Percentiles rank a stretch among this genome's conserved stretches.
These are phyloP conservation scores for Fusarium papillatum DNA, from an alignment of 2,329 filamentous ascomycete species.

Conservation along the genomic window DNA sequence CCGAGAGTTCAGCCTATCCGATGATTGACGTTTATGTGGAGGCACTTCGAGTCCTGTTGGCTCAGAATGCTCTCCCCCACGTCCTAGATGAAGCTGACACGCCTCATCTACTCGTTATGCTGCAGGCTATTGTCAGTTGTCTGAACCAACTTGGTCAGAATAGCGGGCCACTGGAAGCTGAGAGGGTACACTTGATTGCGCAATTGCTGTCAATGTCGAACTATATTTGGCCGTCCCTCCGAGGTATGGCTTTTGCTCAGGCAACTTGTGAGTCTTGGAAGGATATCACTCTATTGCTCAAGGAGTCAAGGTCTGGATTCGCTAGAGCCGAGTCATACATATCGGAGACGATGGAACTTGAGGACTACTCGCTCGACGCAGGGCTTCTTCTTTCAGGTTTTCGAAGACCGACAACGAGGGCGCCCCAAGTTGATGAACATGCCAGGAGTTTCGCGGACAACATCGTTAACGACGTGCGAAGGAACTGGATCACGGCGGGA, in stretches of 20 bases:
- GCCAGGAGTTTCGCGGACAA: slow-evolving; percentile 56
- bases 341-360: slow-evolving; percentile 28
- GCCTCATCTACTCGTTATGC: slow-evolving; percentile 47
- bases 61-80: slow-evolving; percentile 49
- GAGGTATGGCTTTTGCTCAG: slow-evolving; percentile 31
- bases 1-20: slow-evolving; percentile 56
- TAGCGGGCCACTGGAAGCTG: slow-evolving; percentile 31
- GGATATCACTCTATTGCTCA: slow-evolving; percentile 31
- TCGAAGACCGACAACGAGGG: slow-evolving; percentile 2
- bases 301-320: slow-evolving; percentile 30
- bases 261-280: slow-evolving; percentile 31
- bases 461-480: slow-evolving; percentile 59
- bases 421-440: slow-evolving; percentile 41
- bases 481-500: slow-evolving; percentile 57
- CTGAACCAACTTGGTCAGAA: slow-evolving; percentile 43
- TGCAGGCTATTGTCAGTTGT: slow-evolving; percentile 48
- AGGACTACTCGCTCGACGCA: slow-evolving; percentile 27
- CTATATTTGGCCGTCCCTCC: slow-evolving; percentile 47
- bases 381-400: slow-evolving; percentile 40
- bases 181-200: slow-evolving; percentile 45
- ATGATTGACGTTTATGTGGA: slow-evolving; percentile 64
- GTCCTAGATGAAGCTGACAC: slow-evolving; percentile 53
- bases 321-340: slow-evolving; percentile 36
- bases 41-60: slow-evolving; percentile 56
- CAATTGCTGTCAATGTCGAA: slow-evolving; percentile 47